Base-by-base conservation (phyloP, 352 stramenopile genomes). In the Pythium grandisporangium region DNA sequence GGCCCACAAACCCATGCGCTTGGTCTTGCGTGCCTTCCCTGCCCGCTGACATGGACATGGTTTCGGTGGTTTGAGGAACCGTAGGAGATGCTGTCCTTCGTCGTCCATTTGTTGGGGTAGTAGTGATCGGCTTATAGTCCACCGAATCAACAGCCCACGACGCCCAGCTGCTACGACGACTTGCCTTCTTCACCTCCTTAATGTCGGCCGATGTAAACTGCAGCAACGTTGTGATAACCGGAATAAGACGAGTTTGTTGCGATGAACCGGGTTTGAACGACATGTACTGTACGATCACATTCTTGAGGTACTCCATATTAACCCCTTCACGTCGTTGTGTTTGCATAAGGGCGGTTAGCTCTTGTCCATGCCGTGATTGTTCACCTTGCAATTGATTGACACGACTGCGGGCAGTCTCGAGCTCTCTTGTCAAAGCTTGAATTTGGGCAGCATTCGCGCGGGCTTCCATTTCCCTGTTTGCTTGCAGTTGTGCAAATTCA, bases 271-370 rank as follows among this genome's bases (percentile, higher is more conserved):
- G 72, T 11, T 69, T 77, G 57, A 95, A 91, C 14, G 75, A 86
- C 77, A 95, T 91, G 58, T 86, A 95, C 67, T 93, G 82, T 19
- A 95, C 75, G 19, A 95, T 78, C 14, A 95, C 78, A 42, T 95
- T 95, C 53, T 95, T 95, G 24, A 95, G 58, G 53, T 95, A 95
- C 43, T 93, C 80, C 78, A 95, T 86, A 53, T 95, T 93, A 23
- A 95, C 78, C 23, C 80, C 80, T 17, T 91, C 80, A 27, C 82
- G 76, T 5, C 78, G 73, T 42, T 93, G 77, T 13, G 70, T 85
- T 45, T 89, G 77, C 55, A 89, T 73, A 47, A 92, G 63, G 23
- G 62, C 70, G 5, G 64, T 76, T 14, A 93, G 57, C 41, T 92
- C 76, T 21, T 85, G 54, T 21, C 81, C 66, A 50, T 88, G 70